Percentiles rank a stretch among this genome's conserved stretches.
Conservation (phyloP, 306 rosid species). For the Medicago truncatula region DNA sequence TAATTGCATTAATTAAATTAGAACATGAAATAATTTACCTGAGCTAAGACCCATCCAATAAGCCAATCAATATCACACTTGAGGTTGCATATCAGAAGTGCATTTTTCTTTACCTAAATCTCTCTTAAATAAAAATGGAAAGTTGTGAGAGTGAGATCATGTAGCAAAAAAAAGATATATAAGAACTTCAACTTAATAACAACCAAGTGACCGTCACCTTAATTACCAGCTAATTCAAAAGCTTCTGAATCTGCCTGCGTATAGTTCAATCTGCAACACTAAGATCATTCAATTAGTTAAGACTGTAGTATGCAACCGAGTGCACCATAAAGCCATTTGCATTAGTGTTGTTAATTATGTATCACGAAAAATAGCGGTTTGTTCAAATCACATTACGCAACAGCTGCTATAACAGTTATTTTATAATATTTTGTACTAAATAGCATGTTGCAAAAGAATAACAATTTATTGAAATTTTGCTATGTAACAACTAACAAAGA, state of each 20-base stretch:
- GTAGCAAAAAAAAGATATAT: background rate
- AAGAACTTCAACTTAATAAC: conserved; percentile 32
- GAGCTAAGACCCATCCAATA: conserved; percentile 87
- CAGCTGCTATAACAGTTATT: background rate
- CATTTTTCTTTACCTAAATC: conserved; percentile 81
- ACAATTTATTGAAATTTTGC: too few relatives aligned
- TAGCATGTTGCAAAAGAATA: background rate
- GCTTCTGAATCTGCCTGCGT: conserved; percentile 73
- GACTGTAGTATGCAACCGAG: conserved; percentile 3
- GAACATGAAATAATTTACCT: conserved; percentile 51
- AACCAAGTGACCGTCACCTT: too few relatives aligned
- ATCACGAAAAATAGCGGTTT: too few relatives aligned
- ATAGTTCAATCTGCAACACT: conserved; percentile 69
- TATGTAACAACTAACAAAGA: too few relatives aligned
- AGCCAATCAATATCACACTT: conserved; percentile 98
- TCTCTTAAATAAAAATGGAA: conserved; percentile 29
- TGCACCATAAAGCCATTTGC: background rate
- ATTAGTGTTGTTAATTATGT: too few relatives aligned
- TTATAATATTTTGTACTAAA: too few relatives aligned
- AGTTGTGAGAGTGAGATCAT: conserved; percentile 36
- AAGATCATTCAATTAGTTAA: conserved; percentile 44
- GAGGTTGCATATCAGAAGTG: conserved; percentile 85
- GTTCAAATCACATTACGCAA: background rate
- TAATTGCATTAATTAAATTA: background rate
- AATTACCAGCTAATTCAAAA: conserved; percentile 65